Evolutionary conservation across 1,284 basidiomycete species (phyloP).

Genomic region (Malassezia japonica): DNA sequence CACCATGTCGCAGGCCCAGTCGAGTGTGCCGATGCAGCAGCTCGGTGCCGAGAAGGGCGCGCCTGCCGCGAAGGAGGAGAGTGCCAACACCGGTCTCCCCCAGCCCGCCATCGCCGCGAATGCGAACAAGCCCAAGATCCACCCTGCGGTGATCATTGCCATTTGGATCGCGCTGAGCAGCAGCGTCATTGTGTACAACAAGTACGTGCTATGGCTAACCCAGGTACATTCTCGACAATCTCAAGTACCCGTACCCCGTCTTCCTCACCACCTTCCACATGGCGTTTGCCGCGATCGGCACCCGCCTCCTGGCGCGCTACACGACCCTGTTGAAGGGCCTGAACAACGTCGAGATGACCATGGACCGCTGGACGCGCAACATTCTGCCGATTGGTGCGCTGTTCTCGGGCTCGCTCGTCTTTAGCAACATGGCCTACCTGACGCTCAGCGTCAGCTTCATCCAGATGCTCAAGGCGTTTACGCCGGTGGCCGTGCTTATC

Average conservation of each 20-base stretch:
- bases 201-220: slow-evolving; percentile 19
- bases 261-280: slow-evolving; percentile 48
- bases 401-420: slow-evolving; percentile 81
- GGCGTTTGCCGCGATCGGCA: slow-evolving; percentile 67
- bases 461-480: slow-evolving; percentile 98
- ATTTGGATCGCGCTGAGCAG: slow-evolving; percentile 84
- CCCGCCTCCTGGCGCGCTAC: slow-evolving; percentile 75
- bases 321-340: slow-evolving; percentile 79
- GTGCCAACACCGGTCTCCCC: slow-evolving; percentile 4
- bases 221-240: slow-evolving; percentile 60
- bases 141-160: slow-evolving; percentile 62
- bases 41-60: slow-evolving; percentile 3
- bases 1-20: slow-evolving; percentile 12
- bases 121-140: slow-evolving; percentile 37
- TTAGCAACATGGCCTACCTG: slow-evolving; percentile 89
- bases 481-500: slow-evolving; percentile 86
- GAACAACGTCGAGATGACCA: slow-evolving; percentile 68
- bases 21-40: neutral
- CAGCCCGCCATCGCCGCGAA: slow-evolving; percentile 12
- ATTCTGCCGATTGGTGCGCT: slow-evolving; percentile 87
- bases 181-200: slow-evolving; percentile 86
- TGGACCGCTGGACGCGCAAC: slow-evolving; percentile 54
- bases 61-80: neutral
- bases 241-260: slow-evolving; percentile 49
- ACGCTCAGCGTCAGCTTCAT: slow-evolving; percentile 85